Evolutionary conservation across 108 stramenopile genomes (phyloP).

Genomic region (Conticribra guillardii): DNA sequence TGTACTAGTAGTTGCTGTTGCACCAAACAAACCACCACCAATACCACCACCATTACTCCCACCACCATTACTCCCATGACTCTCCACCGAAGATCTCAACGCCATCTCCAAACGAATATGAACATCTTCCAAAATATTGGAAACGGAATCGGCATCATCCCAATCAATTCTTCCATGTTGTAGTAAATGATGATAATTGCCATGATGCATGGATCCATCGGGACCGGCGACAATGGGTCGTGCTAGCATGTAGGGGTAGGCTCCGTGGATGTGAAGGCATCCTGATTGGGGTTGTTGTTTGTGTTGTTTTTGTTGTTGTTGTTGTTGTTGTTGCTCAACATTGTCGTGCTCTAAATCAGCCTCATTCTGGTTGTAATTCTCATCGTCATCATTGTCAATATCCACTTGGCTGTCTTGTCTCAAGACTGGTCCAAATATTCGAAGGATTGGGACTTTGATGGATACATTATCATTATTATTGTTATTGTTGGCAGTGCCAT

Average conservation of each 20-base stretch:
- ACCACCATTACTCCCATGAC: constrained; percentile 5
- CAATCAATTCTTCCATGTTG: constrained; percentile 55
- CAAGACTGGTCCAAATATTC: constrained; percentile 81
- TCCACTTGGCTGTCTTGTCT: no score
- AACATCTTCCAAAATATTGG: constrained; percentile 36
- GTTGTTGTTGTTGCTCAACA: background rate
- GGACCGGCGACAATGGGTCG: constrained; percentile 78
- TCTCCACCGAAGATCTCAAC: constrained; percentile 28
- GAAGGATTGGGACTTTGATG: constrained; percentile 70
- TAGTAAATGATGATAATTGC: constrained; percentile 7
- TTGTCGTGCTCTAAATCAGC: background rate
- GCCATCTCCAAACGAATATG: constrained; percentile 49
- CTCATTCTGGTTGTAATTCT: background rate
- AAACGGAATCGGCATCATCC: constrained; percentile 62
- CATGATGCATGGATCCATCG: constrained; percentile 66
- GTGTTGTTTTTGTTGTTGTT: background rate
- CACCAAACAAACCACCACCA: constrained; percentile 3
- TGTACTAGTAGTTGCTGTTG: background rate
- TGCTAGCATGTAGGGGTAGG: constrained; percentile 85
- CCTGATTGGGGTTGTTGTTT: constrained; percentile 66
- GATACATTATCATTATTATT: background rate
- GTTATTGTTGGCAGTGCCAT: background rate
- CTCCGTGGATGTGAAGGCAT: constrained; percentile 85
- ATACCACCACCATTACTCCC: background rate
- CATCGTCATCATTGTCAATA: constrained; percentile 9